Base-by-base conservation (phyloP, 2,329 filamentous ascomycete species). In the Phaeoacremonium minimum region DNA sequence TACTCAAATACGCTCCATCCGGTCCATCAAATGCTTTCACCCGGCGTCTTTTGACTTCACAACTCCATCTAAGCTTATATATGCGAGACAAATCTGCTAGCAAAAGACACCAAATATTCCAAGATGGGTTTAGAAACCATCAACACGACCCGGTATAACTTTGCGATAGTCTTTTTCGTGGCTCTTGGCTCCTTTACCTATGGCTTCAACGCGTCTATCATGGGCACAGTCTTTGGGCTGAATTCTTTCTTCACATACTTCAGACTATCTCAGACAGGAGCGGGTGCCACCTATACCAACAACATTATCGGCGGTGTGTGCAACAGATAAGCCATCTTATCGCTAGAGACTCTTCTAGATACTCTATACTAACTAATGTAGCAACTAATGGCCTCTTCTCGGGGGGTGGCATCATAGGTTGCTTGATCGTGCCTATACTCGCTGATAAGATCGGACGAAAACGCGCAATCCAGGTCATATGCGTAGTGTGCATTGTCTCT, bases 141-240 rank as follows among this genome's bases (percentile, higher is more conserved):
- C 3, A 17, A 9, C 7, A 28, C 33, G n/a, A 39, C 19, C n/a
- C 30, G 36, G 13, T 42, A 42, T 30, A 42, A 42, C 17, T 36
- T 42, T 18, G 28, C 36, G 4, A 29, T 42, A 9, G 29, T 42
- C 15, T 46, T 52, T 30, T 46, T 51, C 17, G 44, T 38, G 5
- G 40, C 44, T 5, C 31, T 52, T 9, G 46, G 49, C 4, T 52
- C 49, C 2, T 41, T 52, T 4, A 48, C 48, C 6, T 52, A 51
- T 41, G 46, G 48, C 30, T 51, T 42, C 36, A 48, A 47, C 30
- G 40, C 41, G 4, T 42, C 46, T 4, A 48, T 52, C 28, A 46
- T 52, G 14, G 47, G 42, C 16, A 37, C 47, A 11, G 43, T 51
- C 15, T 35, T 48, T 12, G 48, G 44, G 7, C 35, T 51, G 2